Conservation (phyloP, 768 basidiomycete species). For the Hirschioporus abietinus region DNA sequence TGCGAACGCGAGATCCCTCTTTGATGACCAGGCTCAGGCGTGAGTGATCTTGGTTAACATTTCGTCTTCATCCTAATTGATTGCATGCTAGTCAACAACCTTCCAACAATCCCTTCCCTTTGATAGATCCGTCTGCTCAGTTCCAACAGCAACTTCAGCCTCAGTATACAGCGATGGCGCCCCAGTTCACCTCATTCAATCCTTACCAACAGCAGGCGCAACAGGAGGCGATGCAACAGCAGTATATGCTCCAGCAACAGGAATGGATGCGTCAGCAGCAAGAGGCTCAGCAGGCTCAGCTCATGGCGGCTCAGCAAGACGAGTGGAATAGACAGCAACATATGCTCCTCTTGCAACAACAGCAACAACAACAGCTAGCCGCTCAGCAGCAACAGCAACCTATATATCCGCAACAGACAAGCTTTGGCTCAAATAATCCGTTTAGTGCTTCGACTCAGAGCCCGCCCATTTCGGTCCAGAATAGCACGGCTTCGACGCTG, state of each 20-base stretch:
- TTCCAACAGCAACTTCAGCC: slow-evolving; percentile 54
- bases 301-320: slow-evolving; percentile 43
- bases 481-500: slow-evolving; percentile 28
- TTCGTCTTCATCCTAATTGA: neutral
- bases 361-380: slow-evolving; percentile 33
- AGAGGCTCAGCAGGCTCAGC: slow-evolving; percentile 41
- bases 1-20: slow-evolving; percentile 67
- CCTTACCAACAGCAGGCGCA: slow-evolving; percentile 91
- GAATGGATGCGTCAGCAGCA: slow-evolving; percentile 71
- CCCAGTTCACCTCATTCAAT: slow-evolving; percentile 91
- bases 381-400: slow-evolving; percentile 33
- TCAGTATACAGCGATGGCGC: slow-evolving; percentile 67
- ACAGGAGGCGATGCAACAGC: slow-evolving; percentile 75
- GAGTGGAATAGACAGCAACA: slow-evolving; percentile 64
- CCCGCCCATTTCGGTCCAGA: slow-evolving; percentile 14
- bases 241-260: slow-evolving; percentile 39
- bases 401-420: slow-evolving; percentile 32
- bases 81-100: slow-evolving; percentile 10
- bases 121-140: slow-evolving; percentile 49
- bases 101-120: slow-evolving; percentile 54
- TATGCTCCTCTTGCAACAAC: slow-evolving; percentile 26
- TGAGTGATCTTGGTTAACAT: slow-evolving; percentile 31
- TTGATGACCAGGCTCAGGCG: slow-evolving; percentile 84
- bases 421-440: slow-evolving; percentile 66
- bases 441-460: slow-evolving; percentile 52